A percentile compares a stretch with the other conserved stretches of the same genome.
Evolutionary conservation across 441 rosid genomes (phyloP).

Genomic region (Corymbia calophylla): DNA sequence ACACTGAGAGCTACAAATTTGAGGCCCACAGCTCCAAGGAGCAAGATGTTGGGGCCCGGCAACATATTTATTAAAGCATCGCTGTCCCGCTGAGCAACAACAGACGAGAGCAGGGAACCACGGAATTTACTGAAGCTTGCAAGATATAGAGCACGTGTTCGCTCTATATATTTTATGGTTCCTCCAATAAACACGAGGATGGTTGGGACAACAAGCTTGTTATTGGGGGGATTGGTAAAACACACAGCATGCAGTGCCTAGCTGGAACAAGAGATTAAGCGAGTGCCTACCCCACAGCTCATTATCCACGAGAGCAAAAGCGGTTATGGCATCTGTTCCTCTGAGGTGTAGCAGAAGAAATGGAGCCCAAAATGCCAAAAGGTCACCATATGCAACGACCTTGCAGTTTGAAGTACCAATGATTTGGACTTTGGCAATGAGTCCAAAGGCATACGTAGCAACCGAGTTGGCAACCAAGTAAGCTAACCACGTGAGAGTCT

Average conservation of each 20-base stretch:
- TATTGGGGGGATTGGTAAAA: not conserved
- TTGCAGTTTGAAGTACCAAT: not conserved
- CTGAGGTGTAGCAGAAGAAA: not conserved
- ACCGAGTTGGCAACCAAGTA: not conserved
- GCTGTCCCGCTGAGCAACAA: accelerated
- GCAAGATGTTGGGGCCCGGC: not conserved
- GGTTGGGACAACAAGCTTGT: not conserved
- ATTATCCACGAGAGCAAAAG: not conserved
- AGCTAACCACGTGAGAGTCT: not conserved
- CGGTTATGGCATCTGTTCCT: not conserved
- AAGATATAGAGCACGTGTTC: not conserved
- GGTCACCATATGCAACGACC: not conserved
- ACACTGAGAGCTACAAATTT: not conserved
- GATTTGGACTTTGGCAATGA: not conserved
- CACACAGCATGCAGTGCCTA: not conserved
- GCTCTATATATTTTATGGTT: not conserved
- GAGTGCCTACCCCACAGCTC: not conserved
- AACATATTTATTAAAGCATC: accelerated
- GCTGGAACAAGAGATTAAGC: not conserved
- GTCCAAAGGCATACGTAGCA: not conserved
- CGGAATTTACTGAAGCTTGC: not conserved
- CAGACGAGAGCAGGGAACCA: not conserved
- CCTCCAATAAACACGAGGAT: not conserved
- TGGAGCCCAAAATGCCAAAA: not conserved
- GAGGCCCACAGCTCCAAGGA: not conserved